A percentile compares a stretch with the other conserved stretches of the same genome.
Conservation (phyloP, 345 rosid species). For the Arabis alpina region DNA sequence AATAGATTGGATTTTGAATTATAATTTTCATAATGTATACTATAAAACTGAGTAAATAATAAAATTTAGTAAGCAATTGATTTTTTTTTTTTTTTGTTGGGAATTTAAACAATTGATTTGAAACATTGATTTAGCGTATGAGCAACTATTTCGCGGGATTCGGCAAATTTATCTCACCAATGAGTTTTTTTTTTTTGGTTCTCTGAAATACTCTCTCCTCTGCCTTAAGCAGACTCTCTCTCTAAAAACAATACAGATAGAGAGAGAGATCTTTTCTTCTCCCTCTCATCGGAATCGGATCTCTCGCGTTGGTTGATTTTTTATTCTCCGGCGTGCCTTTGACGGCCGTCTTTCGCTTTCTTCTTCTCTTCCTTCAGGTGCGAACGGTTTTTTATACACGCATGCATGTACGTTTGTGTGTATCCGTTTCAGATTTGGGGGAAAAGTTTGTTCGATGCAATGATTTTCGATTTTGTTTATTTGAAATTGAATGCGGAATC, state of each 20-base stretch:
- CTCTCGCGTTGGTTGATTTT: conserved; percentile 16
- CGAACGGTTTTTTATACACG: background rate
- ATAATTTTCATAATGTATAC: too few relatives aligned
- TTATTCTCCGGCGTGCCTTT: conserved; percentile 6
- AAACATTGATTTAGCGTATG: conserved; percentile 1
- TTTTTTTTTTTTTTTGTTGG: too few relatives aligned
- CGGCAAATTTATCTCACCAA: conserved; percentile 7
- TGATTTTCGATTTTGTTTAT: background rate
- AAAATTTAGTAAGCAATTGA: too few relatives aligned
- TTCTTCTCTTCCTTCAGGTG: conserved; percentile 39
- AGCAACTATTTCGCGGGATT: conserved; percentile 36
- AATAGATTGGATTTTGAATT: too few relatives aligned
- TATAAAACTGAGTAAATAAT: too few relatives aligned
- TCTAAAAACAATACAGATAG: background rate
- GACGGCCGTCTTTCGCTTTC: conserved; percentile 24
- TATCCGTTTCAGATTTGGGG: too few relatives aligned
- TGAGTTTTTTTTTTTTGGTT: background rate
- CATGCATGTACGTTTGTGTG: too few relatives aligned
- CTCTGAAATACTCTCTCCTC: too few relatives aligned
- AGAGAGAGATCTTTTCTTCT: conserved; percentile 34
- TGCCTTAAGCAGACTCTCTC: conserved; percentile 4
- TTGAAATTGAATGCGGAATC: conserved; percentile 8
- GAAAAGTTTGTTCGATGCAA: conserved; percentile 6
- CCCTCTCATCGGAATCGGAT: conserved; percentile 28
- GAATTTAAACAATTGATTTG: background rate